Evolutionary conservation across 176 grass and related monocot genomes (phyloP), one percentile per base, ranked within the genome.

Genomic region (Zoysia japonica): DNA sequence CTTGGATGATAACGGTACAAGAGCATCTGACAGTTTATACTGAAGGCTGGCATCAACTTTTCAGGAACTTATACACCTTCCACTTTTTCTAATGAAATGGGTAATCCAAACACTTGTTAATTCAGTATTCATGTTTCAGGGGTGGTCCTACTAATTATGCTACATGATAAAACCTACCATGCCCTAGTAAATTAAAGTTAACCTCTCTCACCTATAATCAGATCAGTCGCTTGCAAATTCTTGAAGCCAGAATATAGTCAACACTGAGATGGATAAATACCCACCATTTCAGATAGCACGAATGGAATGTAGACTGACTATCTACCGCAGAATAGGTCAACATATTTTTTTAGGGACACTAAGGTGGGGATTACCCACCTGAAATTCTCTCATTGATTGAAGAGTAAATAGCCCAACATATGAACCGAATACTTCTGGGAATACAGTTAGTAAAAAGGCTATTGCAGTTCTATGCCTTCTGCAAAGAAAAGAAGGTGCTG

Each of bases 101-200:
- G 40, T 15, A 71, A 51, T 61, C 45, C 35, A 44, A 61, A 47
- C 13, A 7, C 6, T 64, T 47, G 54, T 64, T n/a, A 80, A 40
- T 16, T 79, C 16, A 79, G 28, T 70, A 13, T 56, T 3, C 6
- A 4, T 17, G 15, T 19, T 43, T 74, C n/a, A 39, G 55, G 13
- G 45, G 1, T 28, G 64, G 28, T 79, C 40, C 15, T 38, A 76
- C 70, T 28, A 82, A 71, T 50, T 42, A 46, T 14, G 2, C 44
- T 75, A 5, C 40, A 37, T 68, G 9, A 54, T 57, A 79, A 74
- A 83, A 59, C 49, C 19, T 72, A 66, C 43, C 44, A 6, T 83
- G 16, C 9, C 55, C 20, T 5, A 39, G 70, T 78, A 65, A 57
- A 59, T 47, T 78, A 76, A 64, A 70, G 46, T 47, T 75, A 71